Evolutionary conservation across 148 eudicot species (phyloP).

Genomic region (Chenopodium quinoa): DNA sequence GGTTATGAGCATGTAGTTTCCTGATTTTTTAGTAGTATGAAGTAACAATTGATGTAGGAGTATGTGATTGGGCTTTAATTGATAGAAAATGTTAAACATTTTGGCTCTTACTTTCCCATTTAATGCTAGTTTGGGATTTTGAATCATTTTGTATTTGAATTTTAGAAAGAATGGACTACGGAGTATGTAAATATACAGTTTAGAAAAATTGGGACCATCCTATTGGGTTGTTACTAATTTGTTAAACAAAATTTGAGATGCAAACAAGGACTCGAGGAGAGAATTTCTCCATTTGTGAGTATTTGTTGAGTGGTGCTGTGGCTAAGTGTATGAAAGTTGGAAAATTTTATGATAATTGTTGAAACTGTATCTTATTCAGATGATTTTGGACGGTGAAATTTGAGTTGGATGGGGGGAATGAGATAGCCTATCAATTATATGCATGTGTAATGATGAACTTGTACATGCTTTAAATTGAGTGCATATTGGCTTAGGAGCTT

Average conservation of each 20-base stretch:
- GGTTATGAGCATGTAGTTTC: not conserved
- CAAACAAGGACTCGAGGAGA: not conserved
- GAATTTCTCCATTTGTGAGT: not conserved
- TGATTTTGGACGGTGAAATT: not conserved
- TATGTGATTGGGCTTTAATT: not conserved
- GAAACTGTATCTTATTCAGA: not conserved
- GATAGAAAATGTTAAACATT: not conserved
- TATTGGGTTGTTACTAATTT: not conserved
- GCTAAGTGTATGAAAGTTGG: not conserved
- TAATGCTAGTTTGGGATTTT: not conserved
- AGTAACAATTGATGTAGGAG: not conserved
- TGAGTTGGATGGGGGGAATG: not conserved
- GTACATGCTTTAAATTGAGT: not conserved
- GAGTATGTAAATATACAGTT: not conserved
- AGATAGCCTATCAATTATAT: slow-evolving; percentile 4
- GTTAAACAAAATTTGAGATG: not conserved
- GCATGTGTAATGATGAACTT: not conserved
- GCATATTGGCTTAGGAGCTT: not conserved
- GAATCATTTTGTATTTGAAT: not conserved
- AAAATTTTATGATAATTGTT: not conserved
- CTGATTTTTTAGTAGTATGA: not conserved
- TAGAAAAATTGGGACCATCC: not conserved
- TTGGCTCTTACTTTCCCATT: not conserved
- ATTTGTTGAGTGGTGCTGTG: not conserved
- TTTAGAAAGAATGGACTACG: too few species aligned